Evolutionary conservation across 805 yeast genomes (phyloP), one percentile per base, ranked within the genome.

Genomic region (Saccharomycopsis sp.): DNA sequence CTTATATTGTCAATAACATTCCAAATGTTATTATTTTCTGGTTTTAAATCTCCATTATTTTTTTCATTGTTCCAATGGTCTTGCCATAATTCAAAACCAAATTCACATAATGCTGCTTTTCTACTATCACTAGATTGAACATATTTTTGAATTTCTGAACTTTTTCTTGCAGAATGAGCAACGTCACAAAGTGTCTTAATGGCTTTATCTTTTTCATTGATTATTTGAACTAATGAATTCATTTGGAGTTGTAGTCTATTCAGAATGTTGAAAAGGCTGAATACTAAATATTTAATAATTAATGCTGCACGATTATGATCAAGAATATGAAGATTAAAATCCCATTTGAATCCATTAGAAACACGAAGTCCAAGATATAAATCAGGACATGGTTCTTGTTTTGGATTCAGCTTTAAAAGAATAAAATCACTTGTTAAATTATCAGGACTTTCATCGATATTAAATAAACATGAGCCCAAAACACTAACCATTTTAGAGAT

Each of bases 211-310:
- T 44, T 44, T 19, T 41, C 36, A 10, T 33, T 12, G 9, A 41
- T 44, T 3, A 40, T 27, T 12, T 23, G 20, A n/a, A 32, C 31
- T 13, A 44, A 21, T 9, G 41, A 3, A 6, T 4, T 14, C 18
- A 20, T 31, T 28, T 39, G 41, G 20, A 39, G 10, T 10, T 36
- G 34, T 35, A 40, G 25, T 12, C 44, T 18, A 23, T 32, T 25
- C 4, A 28, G 26, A 14, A 39, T 40, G 32, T 43, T 43, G 23
- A 40, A 43, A 27, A 43, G 25, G 21, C 21, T 40, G 33, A 44
- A 44, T 9, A 18, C 41, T 2, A 40, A 26, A n/a, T 28, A 25
- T 25, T 44, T 44, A 6, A 44, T 5, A 15, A 44, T n/a, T 66
- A 28, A 13, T 4, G 45, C 21, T 5, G 36, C 47, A 5, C 12